A percentile compares a stretch with the other conserved stretches of the same genome.
phyloP scores from a whole-genome alignment of 805 yeast species.

The Saccharomycodes ludwigii region DNA sequence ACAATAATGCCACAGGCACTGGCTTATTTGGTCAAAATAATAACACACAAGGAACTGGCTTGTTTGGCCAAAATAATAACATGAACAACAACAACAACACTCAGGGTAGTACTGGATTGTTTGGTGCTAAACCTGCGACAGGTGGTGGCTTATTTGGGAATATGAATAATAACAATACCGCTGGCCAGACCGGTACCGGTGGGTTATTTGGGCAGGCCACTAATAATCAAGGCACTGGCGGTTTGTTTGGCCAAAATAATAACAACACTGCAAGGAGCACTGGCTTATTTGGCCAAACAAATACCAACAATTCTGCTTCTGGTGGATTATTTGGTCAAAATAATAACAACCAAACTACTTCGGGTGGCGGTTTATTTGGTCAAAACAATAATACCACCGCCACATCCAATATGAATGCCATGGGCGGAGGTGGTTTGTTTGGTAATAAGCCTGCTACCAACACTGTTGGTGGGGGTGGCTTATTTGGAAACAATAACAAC shows the following conservation, averaged over 20 bases:
- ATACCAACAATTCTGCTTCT: constrained; percentile 8
- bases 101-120: constrained; percentile 19
- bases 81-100: constrained; percentile 9
- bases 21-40: constrained; percentile 21
- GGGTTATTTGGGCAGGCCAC: constrained; percentile 16
- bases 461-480: constrained; percentile 31
- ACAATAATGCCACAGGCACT: constrained; percentile 13
- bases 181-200: constrained; percentile 13
- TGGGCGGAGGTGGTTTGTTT: constrained; percentile 25
- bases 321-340: constrained; percentile 12
- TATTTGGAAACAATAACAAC: constrained; percentile 28
- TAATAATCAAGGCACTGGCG: constrained; percentile 19
- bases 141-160: constrained; percentile 17
- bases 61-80: constrained; percentile 29
- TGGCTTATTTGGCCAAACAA: constrained; percentile 24
- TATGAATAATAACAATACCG: constrained; percentile 8
- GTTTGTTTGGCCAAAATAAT: constrained; percentile 27
- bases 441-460: constrained; percentile 15
- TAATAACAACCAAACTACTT: constrained; percentile 14
- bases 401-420: too few relatives aligned
- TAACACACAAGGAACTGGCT: constrained; percentile 18
- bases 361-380: constrained; percentile 28
- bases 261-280: constrained; percentile 12
- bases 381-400: constrained; percentile 19
- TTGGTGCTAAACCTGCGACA: constrained; percentile 21